Conservation (phyloP, 2,329 filamentous ascomycete genomes). For the Colletotrichum graminicola region DNA sequence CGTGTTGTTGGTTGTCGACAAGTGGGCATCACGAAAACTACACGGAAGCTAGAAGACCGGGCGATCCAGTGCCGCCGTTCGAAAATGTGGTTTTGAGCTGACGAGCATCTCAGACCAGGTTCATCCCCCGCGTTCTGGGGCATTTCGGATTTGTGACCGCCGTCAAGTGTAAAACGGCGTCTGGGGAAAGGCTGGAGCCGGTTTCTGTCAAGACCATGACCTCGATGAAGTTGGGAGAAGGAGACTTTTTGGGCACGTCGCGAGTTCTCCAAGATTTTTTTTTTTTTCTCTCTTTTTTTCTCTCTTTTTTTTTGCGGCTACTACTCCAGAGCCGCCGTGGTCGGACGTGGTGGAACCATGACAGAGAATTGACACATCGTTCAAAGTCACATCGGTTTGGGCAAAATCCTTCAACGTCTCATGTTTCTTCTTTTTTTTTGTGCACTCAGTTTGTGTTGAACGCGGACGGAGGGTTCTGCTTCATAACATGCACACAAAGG, state of each 20-base stretch:
- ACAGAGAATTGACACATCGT: conserved; percentile 26
- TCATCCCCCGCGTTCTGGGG: conserved; percentile 33
- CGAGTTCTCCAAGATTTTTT: not conserved
- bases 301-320: conserved; percentile 1
- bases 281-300: not conserved
- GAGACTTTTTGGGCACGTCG: conserved; percentile 29
- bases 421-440: conserved; percentile 32
- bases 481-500: conserved; percentile 1
- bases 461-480: conserved; percentile 18
- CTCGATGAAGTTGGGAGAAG: conserved; percentile 2
- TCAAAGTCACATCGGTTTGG: conserved; percentile 13
- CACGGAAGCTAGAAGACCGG: conserved; percentile 37
- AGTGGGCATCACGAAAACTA: conserved; percentile 41
- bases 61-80: conserved; percentile 14
- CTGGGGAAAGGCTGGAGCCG: conserved; percentile 35
- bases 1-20: conserved; percentile 30
- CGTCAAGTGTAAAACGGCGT: conserved; percentile 18
- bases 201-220: not conserved
- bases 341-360: conserved; percentile 28
- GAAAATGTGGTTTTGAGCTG: conserved; percentile 22
- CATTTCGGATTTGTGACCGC: conserved; percentile 35
- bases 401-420: conserved; percentile 12
- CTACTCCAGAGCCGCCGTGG: not conserved
- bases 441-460: conserved; percentile 14
- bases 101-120: conserved; percentile 32